Conservation (phyloP, 2,329 filamentous ascomycete genomes). For the Leptosphaerulina australis region DNA sequence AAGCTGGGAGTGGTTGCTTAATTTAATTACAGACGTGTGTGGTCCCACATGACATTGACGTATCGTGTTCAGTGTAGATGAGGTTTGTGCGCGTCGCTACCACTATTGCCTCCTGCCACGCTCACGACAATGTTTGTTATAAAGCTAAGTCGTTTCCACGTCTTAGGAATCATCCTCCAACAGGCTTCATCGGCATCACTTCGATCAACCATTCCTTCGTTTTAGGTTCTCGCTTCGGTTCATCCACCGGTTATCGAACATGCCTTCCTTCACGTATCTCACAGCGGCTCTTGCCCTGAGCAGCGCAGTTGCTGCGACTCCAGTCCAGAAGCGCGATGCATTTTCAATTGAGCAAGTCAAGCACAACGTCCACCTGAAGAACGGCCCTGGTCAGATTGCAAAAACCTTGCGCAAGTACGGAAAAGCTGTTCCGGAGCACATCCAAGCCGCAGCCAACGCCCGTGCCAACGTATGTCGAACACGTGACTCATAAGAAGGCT, state of each 20-base stretch:
- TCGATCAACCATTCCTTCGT: conserved; percentile 19
- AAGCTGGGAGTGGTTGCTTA: conserved; percentile 37
- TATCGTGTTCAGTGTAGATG: conserved; percentile 15
- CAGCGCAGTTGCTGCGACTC: conserved; percentile 34
- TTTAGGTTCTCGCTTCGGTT: conserved; percentile 20
- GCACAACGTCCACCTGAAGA: conserved; percentile 42
- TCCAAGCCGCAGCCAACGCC: conserved; percentile 42
- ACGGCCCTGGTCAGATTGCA: conserved; percentile 46
- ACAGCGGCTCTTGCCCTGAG: conserved; percentile 42
- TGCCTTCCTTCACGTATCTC: conserved; percentile 44
- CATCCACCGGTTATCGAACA: conserved; percentile 21
- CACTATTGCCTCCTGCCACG: conserved; percentile 16
- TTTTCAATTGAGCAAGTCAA: conserved; percentile 44
- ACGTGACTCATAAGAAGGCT: not conserved
- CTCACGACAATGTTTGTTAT: conserved; percentile 31
- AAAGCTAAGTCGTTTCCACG: conserved; percentile 34
- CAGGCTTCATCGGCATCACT: conserved; percentile 25
- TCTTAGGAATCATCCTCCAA: conserved; percentile 25
- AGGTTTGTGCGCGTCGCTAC: conserved; percentile 18
- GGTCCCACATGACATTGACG: conserved; percentile 18
- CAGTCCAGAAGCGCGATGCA: conserved; percentile 37
- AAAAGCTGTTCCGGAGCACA: conserved; percentile 36
- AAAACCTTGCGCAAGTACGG: conserved; percentile 51
- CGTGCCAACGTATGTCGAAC: conserved; percentile 25
- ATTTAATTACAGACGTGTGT: conserved; percentile 37